phyloP scores from a whole-genome alignment of 352 stramenopile species.

The Pythium utonaiense region DNA sequence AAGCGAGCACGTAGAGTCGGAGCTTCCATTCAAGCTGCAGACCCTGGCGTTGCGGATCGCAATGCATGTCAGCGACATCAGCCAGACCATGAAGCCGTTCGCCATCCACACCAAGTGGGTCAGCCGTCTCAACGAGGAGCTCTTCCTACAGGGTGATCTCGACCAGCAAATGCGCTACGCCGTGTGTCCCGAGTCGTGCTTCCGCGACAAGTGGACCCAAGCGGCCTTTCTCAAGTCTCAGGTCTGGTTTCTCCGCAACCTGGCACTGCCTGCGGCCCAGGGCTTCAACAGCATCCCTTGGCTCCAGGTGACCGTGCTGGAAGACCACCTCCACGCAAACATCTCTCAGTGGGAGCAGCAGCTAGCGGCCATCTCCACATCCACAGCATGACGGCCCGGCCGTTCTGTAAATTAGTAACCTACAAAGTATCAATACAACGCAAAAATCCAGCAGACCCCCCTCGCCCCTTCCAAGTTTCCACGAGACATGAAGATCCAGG shows the following conservation, averaged over 20 bases:
- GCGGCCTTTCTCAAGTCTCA: constrained; percentile 50
- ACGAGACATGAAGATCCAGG: background rate
- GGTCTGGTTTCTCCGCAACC: constrained; percentile 54
- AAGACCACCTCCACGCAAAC: constrained; percentile 58
- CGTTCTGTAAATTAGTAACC: background rate
- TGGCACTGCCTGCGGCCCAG: constrained; percentile 52
- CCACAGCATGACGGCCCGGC: background rate
- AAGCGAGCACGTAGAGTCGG: constrained; percentile 11
- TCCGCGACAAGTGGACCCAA: constrained; percentile 46
- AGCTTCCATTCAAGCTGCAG: constrained; percentile 48
- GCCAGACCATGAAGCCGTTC: constrained; percentile 83
- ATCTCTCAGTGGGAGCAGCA: constrained; percentile 49
- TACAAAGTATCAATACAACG: constrained; percentile 25
- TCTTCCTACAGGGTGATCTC: constrained; percentile 65
- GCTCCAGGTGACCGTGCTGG: constrained; percentile 47
- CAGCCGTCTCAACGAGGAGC: constrained; percentile 61
- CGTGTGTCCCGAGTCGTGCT: constrained; percentile 51
- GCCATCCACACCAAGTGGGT: constrained; percentile 75
- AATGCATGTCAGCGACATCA: constrained; percentile 84
- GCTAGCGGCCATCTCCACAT: constrained; percentile 6
- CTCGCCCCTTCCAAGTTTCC: no score
- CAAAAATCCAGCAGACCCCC: no score
- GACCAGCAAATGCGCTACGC: constrained; percentile 37
- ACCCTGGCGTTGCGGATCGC: constrained; percentile 50
- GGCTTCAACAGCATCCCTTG: constrained; percentile 61